Evolutionary conservation across 768 basidiomycete genomes (phyloP).

Genomic region (Tylopilus vinaceipallidus): DNA sequence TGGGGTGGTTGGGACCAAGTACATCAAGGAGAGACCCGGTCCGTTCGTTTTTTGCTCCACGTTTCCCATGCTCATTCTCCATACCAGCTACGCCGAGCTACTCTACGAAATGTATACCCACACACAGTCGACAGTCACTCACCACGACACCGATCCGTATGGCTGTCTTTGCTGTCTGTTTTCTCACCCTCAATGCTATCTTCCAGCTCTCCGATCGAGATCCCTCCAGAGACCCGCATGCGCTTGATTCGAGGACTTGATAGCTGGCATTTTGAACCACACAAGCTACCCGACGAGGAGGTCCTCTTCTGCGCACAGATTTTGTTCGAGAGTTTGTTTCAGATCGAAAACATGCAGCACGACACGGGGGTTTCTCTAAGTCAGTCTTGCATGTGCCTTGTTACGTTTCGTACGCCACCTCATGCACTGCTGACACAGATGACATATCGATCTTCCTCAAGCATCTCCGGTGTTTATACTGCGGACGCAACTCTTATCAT

Average conservation of each 20-base stretch:
- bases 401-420: conserved; percentile 20
- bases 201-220: conserved; percentile 46
- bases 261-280: conserved; percentile 90
- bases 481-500: conserved; percentile 91
- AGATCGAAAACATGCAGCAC: conserved; percentile 70
- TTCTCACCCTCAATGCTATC: conserved; percentile 15
- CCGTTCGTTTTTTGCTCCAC: conserved; percentile 26
- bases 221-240: conserved; percentile 48
- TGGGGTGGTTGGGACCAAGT: conserved; percentile 63
- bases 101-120: conserved; percentile 83
- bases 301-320: conserved; percentile 77
- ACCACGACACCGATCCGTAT: conserved; percentile 35
- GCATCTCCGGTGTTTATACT: conserved; percentile 90
- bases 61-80: conserved; percentile 10
- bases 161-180: not conserved
- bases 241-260: conserved; percentile 68
- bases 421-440: conserved; percentile 41
- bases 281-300: conserved; percentile 78
- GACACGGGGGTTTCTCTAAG: conserved; percentile 57
- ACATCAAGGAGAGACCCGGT: conserved; percentile 49
- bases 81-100: conserved; percentile 70
- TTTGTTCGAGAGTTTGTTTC: conserved; percentile 82
- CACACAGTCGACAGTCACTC: conserved; percentile 69
- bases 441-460: conserved; percentile 76
- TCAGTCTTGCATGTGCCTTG: conserved; percentile 37